Percentiles rank a stretch among this genome's conserved stretches.
These are phyloP conservation scores for Russula sp. DNA, from an alignment of 768 basidiomycete species.

Conservation along the genomic window DNA sequence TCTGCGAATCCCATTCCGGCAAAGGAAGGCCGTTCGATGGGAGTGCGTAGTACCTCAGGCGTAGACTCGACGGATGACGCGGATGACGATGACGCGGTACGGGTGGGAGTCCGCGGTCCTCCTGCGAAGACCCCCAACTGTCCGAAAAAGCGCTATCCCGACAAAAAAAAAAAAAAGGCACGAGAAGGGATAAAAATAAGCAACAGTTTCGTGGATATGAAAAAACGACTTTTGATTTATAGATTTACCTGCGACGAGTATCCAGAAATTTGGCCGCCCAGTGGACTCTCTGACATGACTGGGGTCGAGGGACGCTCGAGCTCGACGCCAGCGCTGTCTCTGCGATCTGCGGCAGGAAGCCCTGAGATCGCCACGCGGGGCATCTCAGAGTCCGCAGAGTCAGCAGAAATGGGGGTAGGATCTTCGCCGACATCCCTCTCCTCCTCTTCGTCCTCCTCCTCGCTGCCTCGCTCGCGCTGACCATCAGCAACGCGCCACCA, in stretches of 20 bases:
- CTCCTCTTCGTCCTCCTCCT: slow-evolving; percentile 32
- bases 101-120: slow-evolving; percentile 32
- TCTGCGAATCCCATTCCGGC: slow-evolving; percentile 23
- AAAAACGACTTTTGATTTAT: neutral
- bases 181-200: neutral
- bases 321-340: slow-evolving; percentile 31
- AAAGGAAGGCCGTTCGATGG: slow-evolving; percentile 21
- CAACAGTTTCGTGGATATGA: neutral
- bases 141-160: slow-evolving; percentile 1
- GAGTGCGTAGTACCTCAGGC: slow-evolving; percentile 20
- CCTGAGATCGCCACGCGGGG: neutral
- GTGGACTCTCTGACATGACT: slow-evolving; percentile 25
- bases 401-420: neutral
- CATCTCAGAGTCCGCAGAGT: neutral
- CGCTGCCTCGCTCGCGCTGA: slow-evolving; percentile 50
- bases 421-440: slow-evolving; percentile 25
- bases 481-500: slow-evolving; percentile 81
- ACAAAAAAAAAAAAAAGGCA: neutral
- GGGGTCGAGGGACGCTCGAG: slow-evolving; percentile 41
- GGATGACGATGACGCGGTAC: slow-evolving; percentile 21
- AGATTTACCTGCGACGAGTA: slow-evolving; percentile 24
- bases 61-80: slow-evolving; percentile 22
- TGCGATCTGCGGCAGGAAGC: slow-evolving; percentile 27
- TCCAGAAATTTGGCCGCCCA: slow-evolving; percentile 30
- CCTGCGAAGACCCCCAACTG: neutral